Conservation (phyloP, 2,329 filamentous ascomycete genomes). For the Xylaria hypoxylon region DNA sequence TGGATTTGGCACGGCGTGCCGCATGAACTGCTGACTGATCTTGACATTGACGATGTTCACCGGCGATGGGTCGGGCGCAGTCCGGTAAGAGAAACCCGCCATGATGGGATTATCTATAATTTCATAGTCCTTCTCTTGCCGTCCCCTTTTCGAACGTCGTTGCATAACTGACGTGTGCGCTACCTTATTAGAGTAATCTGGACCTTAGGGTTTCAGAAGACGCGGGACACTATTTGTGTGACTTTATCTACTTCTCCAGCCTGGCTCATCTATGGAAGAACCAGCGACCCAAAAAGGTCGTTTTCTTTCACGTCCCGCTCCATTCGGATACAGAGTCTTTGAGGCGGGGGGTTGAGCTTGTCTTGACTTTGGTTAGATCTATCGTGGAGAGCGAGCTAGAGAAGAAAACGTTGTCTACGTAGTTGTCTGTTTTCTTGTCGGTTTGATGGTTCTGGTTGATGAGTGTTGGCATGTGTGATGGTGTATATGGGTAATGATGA, state of each 20-base stretch:
- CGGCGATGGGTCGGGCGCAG: conserved; percentile 64
- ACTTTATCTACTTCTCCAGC: conserved; percentile 81
- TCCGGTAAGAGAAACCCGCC: conserved; percentile 56
- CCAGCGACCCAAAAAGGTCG: conserved; percentile 61
- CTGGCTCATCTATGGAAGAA: conserved; percentile 67
- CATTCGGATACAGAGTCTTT: conserved; percentile 63
- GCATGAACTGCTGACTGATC: conserved; percentile 65
- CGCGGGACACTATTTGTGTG: conserved; percentile 79
- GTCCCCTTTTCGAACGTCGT: background rate
- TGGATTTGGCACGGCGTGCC: conserved; percentile 69
- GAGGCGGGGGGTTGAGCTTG: conserved; percentile 62
- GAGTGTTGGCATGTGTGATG: background rate
- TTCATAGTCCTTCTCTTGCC: background rate
- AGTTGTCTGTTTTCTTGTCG: background rate
- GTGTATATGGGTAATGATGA: background rate
- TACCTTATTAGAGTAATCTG: conserved; percentile 46
- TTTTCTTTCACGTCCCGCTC: conserved; percentile 80
- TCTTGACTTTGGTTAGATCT: conserved; percentile 66
- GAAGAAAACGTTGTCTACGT: conserved; percentile 14
- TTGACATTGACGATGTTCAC: conserved; percentile 69
- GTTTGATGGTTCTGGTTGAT: background rate
- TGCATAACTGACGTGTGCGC: conserved; percentile 32
- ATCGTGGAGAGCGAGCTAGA: conserved; percentile 60
- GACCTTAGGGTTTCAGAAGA: conserved; percentile 73
- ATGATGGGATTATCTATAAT: background rate